phyloP scores from a whole-genome alignment of 2,329 filamentous ascomycete species.

The Sporothrix globosa region DNA sequence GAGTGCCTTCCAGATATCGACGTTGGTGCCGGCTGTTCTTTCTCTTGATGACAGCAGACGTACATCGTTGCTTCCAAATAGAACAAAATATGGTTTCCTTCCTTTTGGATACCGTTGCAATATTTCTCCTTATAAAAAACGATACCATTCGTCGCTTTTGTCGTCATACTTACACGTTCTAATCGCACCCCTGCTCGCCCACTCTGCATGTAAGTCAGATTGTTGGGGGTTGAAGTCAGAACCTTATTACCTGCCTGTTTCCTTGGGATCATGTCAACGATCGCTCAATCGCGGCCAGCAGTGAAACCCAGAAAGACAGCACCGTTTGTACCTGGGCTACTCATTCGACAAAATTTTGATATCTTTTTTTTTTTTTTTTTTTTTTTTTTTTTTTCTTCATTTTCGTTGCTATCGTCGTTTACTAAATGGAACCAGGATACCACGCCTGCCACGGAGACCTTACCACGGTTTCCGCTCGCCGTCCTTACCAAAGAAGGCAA shows the following conservation, averaged over 20 bases:
- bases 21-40: slow-evolving; percentile 29
- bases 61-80: slow-evolving; percentile 35
- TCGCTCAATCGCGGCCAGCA: background rate
- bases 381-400: no score
- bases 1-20: slow-evolving; percentile 32
- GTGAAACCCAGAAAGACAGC: no score
- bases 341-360: background rate
- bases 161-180: background rate
- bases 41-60: slow-evolving; percentile 34
- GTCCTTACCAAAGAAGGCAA: slow-evolving; percentile 36
- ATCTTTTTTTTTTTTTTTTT: no score
- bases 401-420: background rate
- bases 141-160: background rate
- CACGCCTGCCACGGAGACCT: background rate
- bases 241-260: background rate
- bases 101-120: background rate
- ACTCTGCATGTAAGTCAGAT: slow-evolving; percentile 6
- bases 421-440: background rate
- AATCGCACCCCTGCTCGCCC: background rate
- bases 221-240: background rate
- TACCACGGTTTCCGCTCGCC: slow-evolving; percentile 40
- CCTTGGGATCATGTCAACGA: no score
- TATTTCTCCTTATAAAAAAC: background rate
- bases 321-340: no score
- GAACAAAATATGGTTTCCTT: no score